Base-by-base conservation (phyloP, 805 yeast genomes). In the Wickerhamomyces chaumierensis region DNA sequence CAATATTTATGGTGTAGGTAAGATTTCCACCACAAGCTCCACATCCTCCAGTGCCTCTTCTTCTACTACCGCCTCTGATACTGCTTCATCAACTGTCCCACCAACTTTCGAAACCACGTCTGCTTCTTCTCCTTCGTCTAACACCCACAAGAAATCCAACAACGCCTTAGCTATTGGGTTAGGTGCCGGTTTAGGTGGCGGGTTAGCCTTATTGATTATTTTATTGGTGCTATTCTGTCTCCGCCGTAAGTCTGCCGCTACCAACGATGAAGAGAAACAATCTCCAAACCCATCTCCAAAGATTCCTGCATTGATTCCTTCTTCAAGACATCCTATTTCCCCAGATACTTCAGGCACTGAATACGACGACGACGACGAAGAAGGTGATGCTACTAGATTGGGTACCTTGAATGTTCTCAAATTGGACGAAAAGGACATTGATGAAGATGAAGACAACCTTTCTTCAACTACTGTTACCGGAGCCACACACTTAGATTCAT, bases 101-200 rank as follows among this genome's bases (percentile, higher is more conserved):
- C 31, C 64, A 5, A 23, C 57, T 6, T 36, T 58, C 4, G 37
- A 57, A 5, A 42, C 65, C 2, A 32, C 65, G 2, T 34, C 39
- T 9, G 13, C 39, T 4, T 17, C 43, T 8, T 20, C 40, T n/a
- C 31, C 44, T 17, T 27, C 43, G 3, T 31, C 50, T 12, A 34
- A 19, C 18, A 12, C 43, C 7, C 31, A 40, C 7, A n/a, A 41
- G 3, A 37, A 33, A 29, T 31, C 35, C 36, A 33, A 63, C 38
- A 79, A 72, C 46, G 71, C 73, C 3, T 64, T 84, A n/a, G 95
- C 95, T 0, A 82, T 90, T 53, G 95, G 88, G 1, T 70, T 88
- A 42, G 96, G 96, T 39, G 88, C 83, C n/a, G 84, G 81, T 2
- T 69, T 92, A 35, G 29, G 29, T 25, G 29, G 29, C 12, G 33